Percentiles rank a stretch among this genome's conserved stretches.
Conservation (phyloP, 2,329 filamentous ascomycete species). For the Alternaria brassicicola region DNA sequence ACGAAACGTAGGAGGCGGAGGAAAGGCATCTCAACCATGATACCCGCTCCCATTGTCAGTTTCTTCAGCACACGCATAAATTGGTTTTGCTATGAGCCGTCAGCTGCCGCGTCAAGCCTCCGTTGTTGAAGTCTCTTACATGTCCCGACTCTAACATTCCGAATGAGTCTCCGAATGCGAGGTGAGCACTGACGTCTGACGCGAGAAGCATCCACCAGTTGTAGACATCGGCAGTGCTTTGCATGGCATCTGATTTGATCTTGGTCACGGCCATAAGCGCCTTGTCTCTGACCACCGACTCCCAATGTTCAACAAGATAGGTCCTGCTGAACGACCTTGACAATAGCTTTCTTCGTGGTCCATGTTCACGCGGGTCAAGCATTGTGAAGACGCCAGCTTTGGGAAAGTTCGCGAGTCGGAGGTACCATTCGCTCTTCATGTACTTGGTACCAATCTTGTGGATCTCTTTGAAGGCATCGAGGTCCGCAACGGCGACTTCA, state of each 20-base stretch:
- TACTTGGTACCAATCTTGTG: slow-evolving; percentile 40
- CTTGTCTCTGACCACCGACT: slow-evolving; percentile 43
- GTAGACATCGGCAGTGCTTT: slow-evolving; percentile 41
- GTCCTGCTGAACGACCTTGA: slow-evolving; percentile 46
- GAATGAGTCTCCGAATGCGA: slow-evolving; percentile 51
- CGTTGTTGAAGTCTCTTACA: slow-evolving; percentile 22
- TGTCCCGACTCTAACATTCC: slow-evolving; percentile 47
- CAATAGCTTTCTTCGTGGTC: slow-evolving; percentile 44
- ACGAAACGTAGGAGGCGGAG: slow-evolving; percentile 43
- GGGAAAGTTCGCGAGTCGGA: slow-evolving; percentile 30
- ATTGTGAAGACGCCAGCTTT: slow-evolving; percentile 48
- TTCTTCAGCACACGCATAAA: slow-evolving; percentile 48
- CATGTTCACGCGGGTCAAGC: slow-evolving; percentile 45
- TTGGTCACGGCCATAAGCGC: slow-evolving; percentile 40
- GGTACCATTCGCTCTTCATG: slow-evolving; percentile 38
- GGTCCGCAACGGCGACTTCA: slow-evolving; percentile 40
- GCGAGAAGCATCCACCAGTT: slow-evolving; percentile 51
- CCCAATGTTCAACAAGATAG: slow-evolving; percentile 47
- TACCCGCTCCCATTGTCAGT: slow-evolving; percentile 44
- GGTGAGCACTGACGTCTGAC: slow-evolving; percentile 45
- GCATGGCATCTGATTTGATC: slow-evolving; percentile 36
- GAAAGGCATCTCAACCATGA: slow-evolving; percentile 46
- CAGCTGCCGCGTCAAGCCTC: background rate
- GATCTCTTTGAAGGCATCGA: slow-evolving; percentile 38
- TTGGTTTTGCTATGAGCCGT: slow-evolving; percentile 34